Percentiles rank a stretch among this genome's conserved stretches.
These are phyloP conservation scores for Juncus effusus DNA, from an alignment of 176 grass and related monocot species.

Conservation along the genomic window DNA sequence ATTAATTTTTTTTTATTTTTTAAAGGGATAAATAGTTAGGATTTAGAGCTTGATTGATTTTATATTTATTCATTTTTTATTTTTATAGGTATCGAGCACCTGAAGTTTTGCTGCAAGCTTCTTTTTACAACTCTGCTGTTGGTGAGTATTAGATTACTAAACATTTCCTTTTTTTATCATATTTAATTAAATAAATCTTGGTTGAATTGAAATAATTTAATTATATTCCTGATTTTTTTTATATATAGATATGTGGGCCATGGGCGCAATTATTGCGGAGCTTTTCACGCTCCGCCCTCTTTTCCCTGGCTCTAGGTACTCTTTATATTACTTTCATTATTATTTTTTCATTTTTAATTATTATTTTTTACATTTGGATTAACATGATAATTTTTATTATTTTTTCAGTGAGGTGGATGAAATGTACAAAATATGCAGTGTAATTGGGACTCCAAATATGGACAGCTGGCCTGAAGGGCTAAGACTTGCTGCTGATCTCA, in stretches of 20 bases:
- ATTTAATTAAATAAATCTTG: no score
- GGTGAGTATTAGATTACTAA: conserved; percentile 55
- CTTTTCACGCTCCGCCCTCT: conserved; percentile 88
- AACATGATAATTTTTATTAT: conserved; percentile 5
- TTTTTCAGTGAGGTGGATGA: conserved; percentile 76
- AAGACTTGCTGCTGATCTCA: conserved; percentile 64
- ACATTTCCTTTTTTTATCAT: no score
- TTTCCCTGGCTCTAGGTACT: conserved; percentile 93
- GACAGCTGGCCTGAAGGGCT: conserved; percentile 81
- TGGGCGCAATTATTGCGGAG: conserved; percentile 96
- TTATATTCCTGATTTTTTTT: conserved; percentile 16
- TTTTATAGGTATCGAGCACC: conserved; percentile 80
- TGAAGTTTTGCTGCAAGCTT: conserved; percentile 90
- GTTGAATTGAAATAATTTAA: background rate
- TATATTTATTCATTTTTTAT: conserved; percentile 27
- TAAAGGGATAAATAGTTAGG: no score
- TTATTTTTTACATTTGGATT: background rate
- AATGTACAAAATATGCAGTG: conserved; percentile 89
- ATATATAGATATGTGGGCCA: conserved; percentile 93
- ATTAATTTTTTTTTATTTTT: background rate
- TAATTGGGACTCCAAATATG: conserved; percentile 75
- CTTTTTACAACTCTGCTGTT: conserved; percentile 87
- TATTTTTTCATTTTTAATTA: background rate
- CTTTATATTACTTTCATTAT: conserved; percentile 6
- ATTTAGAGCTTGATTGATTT: background rate